Evolutionary conservation across 352 stramenopile species (phyloP).

Genomic region (Thalassiosira exigua): DNA sequence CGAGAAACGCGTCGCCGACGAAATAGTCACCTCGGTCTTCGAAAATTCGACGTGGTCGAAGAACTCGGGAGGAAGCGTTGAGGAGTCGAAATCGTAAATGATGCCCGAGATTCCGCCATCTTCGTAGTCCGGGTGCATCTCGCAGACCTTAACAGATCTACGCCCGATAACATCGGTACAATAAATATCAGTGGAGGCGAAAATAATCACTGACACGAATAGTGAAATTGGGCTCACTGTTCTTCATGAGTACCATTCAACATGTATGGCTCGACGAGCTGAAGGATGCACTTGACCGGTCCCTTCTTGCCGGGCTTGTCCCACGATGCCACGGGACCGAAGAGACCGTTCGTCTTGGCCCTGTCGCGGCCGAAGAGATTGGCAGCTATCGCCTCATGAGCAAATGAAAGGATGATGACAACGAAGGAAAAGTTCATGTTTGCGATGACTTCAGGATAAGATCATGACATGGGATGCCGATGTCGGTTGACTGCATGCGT

Average conservation of each 20-base stretch:
- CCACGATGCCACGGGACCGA: too few relatives aligned
- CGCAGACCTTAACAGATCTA: constrained; percentile 6
- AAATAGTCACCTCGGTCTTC: constrained; percentile 6
- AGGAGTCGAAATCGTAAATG: constrained; percentile 3
- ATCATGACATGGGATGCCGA: too few relatives aligned
- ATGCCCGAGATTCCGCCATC: constrained; percentile 8
- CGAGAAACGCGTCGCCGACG: neutral
- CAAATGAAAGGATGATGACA: too few relatives aligned
- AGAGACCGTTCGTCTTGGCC: too few relatives aligned
- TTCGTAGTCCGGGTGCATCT: constrained; percentile 22
- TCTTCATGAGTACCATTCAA: neutral
- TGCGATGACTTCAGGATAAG: too few relatives aligned
- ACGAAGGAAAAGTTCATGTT: too few relatives aligned
- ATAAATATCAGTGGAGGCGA: neutral
- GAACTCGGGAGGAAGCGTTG: constrained; percentile 5
- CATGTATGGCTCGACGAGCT: neutral
- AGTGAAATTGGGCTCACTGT: neutral
- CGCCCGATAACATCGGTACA: too few relatives aligned
- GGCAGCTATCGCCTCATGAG: too few relatives aligned
- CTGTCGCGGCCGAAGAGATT: too few relatives aligned
- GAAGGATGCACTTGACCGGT: constrained; percentile 4
- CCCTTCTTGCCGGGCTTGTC: too few relatives aligned
- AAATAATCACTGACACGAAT: neutral
- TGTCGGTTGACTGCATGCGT: too few relatives aligned
- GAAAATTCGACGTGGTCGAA: constrained; percentile 13